Conservation (phyloP, 2,329 filamentous ascomycete genomes). For the Zasmidium angulare region DNA sequence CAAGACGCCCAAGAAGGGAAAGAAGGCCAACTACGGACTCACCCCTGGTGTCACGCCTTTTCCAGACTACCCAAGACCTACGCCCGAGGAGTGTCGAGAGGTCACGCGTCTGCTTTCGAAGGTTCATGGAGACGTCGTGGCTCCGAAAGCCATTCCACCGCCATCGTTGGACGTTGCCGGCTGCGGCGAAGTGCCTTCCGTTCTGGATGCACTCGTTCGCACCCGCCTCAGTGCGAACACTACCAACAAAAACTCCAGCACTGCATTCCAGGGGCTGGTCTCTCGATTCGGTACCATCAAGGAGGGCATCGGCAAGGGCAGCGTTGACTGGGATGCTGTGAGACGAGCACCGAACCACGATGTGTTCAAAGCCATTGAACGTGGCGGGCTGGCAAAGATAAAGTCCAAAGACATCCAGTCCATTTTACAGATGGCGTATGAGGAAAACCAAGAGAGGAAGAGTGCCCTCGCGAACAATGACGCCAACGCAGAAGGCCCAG, state of each 20-base stretch:
- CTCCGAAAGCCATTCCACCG: conserved; percentile 66
- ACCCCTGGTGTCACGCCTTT: conserved; percentile 61
- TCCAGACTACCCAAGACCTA: conserved; percentile 65
- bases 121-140: conserved; percentile 63
- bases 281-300: conserved; percentile 62
- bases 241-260: conserved; percentile 60
- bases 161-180: conserved; percentile 72
- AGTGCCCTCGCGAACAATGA: conserved; percentile 48
- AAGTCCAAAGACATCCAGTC: conserved; percentile 73
- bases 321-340: conserved; percentile 74
- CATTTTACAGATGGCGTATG: conserved; percentile 70
- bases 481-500: conserved; percentile 17
- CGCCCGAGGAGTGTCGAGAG: conserved; percentile 65
- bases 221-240: conserved; percentile 64
- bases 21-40: conserved; percentile 47
- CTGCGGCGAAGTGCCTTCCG: conserved; percentile 65
- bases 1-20: conserved; percentile 37
- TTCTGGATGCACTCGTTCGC: conserved; percentile 63
- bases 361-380: conserved; percentile 67
- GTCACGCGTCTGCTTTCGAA: conserved; percentile 65
- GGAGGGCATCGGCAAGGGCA: conserved; percentile 66
- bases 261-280: conserved; percentile 66
- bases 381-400: conserved; percentile 67
- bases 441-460: conserved; percentile 63
- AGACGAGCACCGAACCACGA: conserved; percentile 58